Conservation (phyloP, 208 protist species). For the Trypanosoma platydactyli region DNA sequence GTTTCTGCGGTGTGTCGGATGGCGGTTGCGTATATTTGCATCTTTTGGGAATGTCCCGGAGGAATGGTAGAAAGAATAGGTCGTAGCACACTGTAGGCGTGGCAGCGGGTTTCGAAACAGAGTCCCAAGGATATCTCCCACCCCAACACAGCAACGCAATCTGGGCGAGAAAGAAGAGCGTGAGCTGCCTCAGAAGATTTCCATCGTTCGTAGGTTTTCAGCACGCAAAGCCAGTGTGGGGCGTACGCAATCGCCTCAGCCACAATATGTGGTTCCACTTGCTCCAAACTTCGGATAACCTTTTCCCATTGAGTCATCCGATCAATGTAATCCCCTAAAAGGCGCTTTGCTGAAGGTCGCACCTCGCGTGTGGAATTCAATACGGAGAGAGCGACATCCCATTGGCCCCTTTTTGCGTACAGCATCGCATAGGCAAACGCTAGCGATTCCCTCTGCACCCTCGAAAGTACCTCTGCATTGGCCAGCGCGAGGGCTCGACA, state of each 20-base stretch:
- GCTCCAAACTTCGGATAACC: conserved; percentile 1
- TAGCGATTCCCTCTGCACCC: conserved; percentile 41
- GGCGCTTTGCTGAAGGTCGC: conserved; percentile 48
- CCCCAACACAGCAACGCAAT: conserved; percentile 13
- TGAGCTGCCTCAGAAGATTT: conserved; percentile 7
- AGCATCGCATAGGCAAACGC: conserved; percentile 46
- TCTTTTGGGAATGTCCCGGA: conserved; percentile 20
- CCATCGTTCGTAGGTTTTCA: conserved; percentile 29
- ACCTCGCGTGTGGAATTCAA: conserved; percentile 39
- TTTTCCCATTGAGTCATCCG: conserved; percentile 17
- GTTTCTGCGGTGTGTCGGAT: conserved; percentile 30
- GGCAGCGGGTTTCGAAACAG: conserved; percentile 25
- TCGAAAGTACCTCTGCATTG: conserved; percentile 23
- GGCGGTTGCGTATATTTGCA: conserved; percentile 31
- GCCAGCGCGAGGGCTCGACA: conserved; percentile 48
- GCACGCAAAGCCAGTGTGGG: conserved; percentile 37
- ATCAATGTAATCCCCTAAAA: conserved; percentile 21
- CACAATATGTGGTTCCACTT: conserved; percentile 20
- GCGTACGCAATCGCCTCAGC: conserved; percentile 28
- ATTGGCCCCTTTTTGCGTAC: conserved; percentile 37
- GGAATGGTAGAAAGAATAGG: conserved; percentile 40
- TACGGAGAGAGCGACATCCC: conserved; percentile 45
- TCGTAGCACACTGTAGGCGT: conserved; percentile 47
- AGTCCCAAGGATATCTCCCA: conserved; percentile 32
- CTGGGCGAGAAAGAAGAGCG: conserved; percentile 19